phyloP scores from a whole-genome alignment of 768 basidiomycete species.

The Leccinum obscurum region DNA sequence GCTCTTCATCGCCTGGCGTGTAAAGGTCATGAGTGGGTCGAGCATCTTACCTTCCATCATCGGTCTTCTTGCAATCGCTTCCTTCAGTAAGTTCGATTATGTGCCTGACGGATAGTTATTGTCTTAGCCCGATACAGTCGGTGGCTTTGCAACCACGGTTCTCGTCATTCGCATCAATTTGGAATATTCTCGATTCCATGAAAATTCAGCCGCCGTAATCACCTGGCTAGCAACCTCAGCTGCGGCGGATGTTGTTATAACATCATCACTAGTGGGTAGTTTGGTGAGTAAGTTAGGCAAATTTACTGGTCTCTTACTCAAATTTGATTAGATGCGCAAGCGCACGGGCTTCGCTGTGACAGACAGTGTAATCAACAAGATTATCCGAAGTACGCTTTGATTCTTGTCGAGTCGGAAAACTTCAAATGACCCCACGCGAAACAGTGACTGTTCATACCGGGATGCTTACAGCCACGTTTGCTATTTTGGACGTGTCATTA shows the following conservation, averaged over 20 bases:
- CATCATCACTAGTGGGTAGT: conserved; percentile 42
- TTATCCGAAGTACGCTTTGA: conserved; percentile 38
- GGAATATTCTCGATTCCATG: conserved; percentile 35
- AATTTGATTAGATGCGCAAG: conserved; percentile 32
- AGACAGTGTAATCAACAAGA: conserved; percentile 38
- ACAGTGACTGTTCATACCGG: conserved; percentile 34
- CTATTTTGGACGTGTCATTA: conserved; percentile 21
- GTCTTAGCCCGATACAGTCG: conserved; percentile 23
- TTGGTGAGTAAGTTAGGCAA: conserved; percentile 32
- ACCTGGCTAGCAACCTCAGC: conserved; percentile 45
- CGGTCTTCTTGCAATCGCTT: conserved; percentile 1
- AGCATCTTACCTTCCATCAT: conserved; percentile 29
- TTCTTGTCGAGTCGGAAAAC: background rate
- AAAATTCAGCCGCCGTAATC: conserved; percentile 36
- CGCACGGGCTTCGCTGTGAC: conserved; percentile 44
- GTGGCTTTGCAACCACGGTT: conserved; percentile 36
- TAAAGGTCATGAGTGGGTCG: conserved; percentile 37
- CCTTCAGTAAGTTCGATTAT: conserved; percentile 10
- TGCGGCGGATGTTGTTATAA: conserved; percentile 44
- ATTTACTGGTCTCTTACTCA: background rate
- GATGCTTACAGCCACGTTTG: conserved; percentile 14
- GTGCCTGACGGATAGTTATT: no score
- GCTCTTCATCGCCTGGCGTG: conserved; percentile 48
- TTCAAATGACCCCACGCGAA: background rate
- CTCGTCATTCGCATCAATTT: conserved; percentile 30